These are phyloP conservation scores for Microthyrium microscopicum DNA, from an alignment of 2,329 filamentous ascomycete genomes.

Conservation along the genomic window DNA sequence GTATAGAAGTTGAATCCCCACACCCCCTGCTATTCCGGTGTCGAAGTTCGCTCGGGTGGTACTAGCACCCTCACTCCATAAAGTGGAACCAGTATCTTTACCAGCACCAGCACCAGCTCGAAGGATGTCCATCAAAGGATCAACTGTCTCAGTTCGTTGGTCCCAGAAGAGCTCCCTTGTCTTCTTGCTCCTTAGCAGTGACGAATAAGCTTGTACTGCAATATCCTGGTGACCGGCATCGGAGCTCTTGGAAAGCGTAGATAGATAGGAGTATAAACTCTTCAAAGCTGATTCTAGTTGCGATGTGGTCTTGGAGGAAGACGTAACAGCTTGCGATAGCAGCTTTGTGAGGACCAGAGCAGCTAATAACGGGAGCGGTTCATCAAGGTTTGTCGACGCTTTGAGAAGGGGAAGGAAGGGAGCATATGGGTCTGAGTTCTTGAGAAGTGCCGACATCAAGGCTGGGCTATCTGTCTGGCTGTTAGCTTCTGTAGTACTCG, in stretches of 20 bases:
- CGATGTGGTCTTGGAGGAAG: slow-evolving; percentile 39
- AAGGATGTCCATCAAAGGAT: slow-evolving; percentile 68
- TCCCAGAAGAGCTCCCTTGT: slow-evolving; percentile 80
- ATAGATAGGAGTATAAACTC: slow-evolving; percentile 71
- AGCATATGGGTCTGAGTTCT: slow-evolving; percentile 52
- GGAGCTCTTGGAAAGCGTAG: slow-evolving; percentile 63
- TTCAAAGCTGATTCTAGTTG: slow-evolving; percentile 64
- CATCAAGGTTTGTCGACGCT: slow-evolving; percentile 67
- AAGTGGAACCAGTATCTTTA: slow-evolving; percentile 47
- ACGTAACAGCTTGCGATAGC: slow-evolving; percentile 46
- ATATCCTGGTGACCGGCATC: slow-evolving; percentile 91
- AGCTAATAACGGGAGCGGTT: slow-evolving; percentile 76
- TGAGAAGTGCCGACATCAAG: slow-evolving; percentile 59
- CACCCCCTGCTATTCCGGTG: slow-evolving; percentile 48
- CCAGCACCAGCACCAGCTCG: slow-evolving; percentile 50
- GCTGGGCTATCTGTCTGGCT: slow-evolving; percentile 51
- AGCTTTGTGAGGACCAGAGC: slow-evolving; percentile 73
- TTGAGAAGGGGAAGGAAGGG: slow-evolving; percentile 74
- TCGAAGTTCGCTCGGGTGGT: slow-evolving; percentile 52
- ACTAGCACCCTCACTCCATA: slow-evolving; percentile 32
- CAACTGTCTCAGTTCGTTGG: slow-evolving; percentile 69
- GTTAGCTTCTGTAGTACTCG: slow-evolving; percentile 11
- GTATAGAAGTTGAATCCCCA: slow-evolving; percentile 85
- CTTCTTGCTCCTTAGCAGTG: slow-evolving; percentile 57
- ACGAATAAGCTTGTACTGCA: slow-evolving; percentile 79